Conservation (phyloP, 1,284 basidiomycete species). For the Apiotrichum akiyoshidainum region DNA sequence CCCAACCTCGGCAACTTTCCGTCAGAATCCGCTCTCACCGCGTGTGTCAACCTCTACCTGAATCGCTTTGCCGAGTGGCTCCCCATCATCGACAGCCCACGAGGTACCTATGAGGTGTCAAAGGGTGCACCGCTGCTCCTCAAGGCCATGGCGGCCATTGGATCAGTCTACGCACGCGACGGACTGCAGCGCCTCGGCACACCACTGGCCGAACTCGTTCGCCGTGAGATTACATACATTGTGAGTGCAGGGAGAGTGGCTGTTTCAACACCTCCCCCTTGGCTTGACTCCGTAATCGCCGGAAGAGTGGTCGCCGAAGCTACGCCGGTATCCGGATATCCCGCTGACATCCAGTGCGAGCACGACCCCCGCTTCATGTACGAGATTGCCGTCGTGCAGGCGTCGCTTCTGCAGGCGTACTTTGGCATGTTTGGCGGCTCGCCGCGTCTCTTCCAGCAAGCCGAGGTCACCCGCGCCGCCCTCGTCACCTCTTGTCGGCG, state of each 20-base stretch:
- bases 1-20: conserved; percentile 26
- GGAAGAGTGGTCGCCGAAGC: too few relatives aligned
- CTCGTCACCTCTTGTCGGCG: conserved; percentile 20
- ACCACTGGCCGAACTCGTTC: conserved; percentile 23
- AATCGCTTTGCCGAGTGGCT: conserved; percentile 25
- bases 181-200: conserved; percentile 17
- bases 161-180: conserved; percentile 26
- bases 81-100: conserved; percentile 18
- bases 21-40: conserved; percentile 16
- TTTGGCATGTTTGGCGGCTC: conserved; percentile 27
- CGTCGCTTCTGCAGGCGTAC: conserved; percentile 20
- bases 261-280: background rate
- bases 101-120: conserved; percentile 13
- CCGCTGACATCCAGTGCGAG: conserved; percentile 16
- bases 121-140: conserved; percentile 22
- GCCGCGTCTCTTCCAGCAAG: conserved; percentile 23
- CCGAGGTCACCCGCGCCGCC: conserved; percentile 17
- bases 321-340: too few relatives aligned
- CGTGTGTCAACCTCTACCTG: conserved; percentile 26
- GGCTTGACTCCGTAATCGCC: background rate
- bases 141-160: conserved; percentile 25
- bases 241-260: conserved; percentile 13
- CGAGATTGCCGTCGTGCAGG: conserved; percentile 24
- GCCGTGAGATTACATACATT: conserved; percentile 24
- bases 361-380: conserved; percentile 25